Conservation (phyloP, 352 stramenopile species). For the Chrysophaeum taylorii region DNA sequence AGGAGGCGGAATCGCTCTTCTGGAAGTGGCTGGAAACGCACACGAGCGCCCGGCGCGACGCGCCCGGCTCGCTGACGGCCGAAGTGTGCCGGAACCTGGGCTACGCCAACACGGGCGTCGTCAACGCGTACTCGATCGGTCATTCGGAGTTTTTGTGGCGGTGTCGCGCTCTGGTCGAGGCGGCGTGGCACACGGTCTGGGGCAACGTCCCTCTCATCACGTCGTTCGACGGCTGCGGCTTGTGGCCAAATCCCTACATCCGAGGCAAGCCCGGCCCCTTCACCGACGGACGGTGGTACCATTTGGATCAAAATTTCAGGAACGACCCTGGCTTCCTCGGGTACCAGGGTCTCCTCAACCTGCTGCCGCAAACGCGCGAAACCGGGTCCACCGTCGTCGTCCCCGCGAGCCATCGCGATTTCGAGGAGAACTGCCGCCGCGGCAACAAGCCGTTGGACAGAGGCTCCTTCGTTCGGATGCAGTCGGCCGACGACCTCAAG, state of each 20-base stretch:
- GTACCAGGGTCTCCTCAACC: background rate
- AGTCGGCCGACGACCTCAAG: background rate
- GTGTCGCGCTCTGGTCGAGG: background rate
- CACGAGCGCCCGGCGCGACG: background rate
- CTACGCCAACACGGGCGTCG: background rate
- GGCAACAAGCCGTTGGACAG: background rate
- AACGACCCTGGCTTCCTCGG: background rate
- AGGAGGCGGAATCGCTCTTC: background rate
- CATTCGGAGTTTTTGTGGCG: background rate
- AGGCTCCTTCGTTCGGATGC: background rate
- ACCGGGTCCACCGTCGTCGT: background rate
- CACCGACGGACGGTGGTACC: slow-evolving; percentile 2
- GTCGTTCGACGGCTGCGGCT: background rate
- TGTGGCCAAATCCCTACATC: background rate
- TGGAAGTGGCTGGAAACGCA: slow-evolving; percentile 3
- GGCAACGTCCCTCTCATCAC: background rate
- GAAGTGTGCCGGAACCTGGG: no score
- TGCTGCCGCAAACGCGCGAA: background rate
- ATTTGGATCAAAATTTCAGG: background rate
- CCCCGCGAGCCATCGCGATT: background rate
- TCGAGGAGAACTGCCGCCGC: background rate
- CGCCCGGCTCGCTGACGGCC: no score
- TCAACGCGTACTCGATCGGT: background rate
- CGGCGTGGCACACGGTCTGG: background rate
- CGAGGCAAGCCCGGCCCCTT: background rate